Evolutionary conservation across 768 basidiomycete species (phyloP), one percentile per base, ranked within the genome.

Genomic region (Botryobasidium botryosum): DNA sequence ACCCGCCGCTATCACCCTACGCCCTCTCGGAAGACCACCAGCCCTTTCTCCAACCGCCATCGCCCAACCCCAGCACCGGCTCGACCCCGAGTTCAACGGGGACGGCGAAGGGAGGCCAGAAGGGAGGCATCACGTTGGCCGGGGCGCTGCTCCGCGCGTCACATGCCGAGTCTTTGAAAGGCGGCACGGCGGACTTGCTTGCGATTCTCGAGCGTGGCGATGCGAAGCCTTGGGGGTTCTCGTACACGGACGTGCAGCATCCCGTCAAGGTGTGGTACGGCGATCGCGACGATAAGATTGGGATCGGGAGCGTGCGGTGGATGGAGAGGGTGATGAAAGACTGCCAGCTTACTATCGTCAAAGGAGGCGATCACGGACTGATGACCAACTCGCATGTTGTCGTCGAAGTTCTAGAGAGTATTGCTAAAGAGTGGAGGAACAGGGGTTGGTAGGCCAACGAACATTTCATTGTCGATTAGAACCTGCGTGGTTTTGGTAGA

Each of bases 131-230:
- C 20, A 47, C 38, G 72, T 68, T 96, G n/a, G 86, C 79, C 28
- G 87, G 82, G 47, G 88, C 88, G 2, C 69, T 99, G 26, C 77
- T 91, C 35, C 85, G 86, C 20, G 92, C 92, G 0, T 91, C 88
- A 1, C 91, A 99, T 58, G 81, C 91, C 2, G 92, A 97, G 58
- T 88, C 87, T 4, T 74, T 87, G 21, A 79, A 79, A 51, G 91
- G 94, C 39, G 84, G 83, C 0, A 86, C 92, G 53, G 72, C 76
- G 46, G 94, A 99, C 62, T 71, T 99, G 13, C 58, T 96, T 48
- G 79, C 86, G 54, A 92, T 99, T 57, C 68, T 96, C 44, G 88
- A 91, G 54, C 85, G 86, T 6, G 51, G 44, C 51, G 82, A 85
- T 52, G 76, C 81, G 36, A 75, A 77, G 50, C 77, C 83, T 1